Conservation (phyloP, 805 yeast species). For the Wickerhamiella azyma region DNA sequence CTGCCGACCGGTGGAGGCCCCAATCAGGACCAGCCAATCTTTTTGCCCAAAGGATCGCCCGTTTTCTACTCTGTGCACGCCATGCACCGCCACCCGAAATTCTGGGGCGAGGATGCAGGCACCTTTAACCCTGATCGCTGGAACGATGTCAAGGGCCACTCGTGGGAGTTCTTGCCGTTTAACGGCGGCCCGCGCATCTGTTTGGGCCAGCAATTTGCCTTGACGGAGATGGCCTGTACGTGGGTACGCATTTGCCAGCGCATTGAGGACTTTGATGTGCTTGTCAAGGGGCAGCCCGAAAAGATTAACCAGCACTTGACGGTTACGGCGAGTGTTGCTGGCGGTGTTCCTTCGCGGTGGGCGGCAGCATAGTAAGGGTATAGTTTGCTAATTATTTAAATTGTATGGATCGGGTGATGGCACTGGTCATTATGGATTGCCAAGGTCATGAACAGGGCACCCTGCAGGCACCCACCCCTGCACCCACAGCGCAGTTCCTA, state of each 20-base stretch:
- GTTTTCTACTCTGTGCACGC: constrained; percentile 30
- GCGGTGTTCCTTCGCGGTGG: constrained; percentile 14
- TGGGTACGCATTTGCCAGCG: constrained; percentile 30
- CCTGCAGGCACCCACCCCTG: background rate
- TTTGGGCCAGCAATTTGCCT: constrained; percentile 43
- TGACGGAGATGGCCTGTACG: constrained; percentile 37
- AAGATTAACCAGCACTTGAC: constrained; percentile 14
- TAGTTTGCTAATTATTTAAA: background rate
- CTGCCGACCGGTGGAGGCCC: constrained; percentile 41
- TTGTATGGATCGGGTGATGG: no score
- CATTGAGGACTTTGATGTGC: constrained; percentile 19
- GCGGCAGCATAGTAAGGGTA: background rate
- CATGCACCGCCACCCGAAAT: constrained; percentile 31
- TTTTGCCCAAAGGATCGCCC: constrained; percentile 32
- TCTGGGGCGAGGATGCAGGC: constrained; percentile 35
- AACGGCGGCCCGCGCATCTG: constrained; percentile 46
- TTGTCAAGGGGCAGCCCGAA: constrained; percentile 5
- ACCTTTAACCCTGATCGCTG: constrained; percentile 38
- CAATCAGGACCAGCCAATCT: constrained; percentile 29
- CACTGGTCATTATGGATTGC: no score
- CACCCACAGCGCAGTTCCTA: background rate
- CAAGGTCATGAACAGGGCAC: no score
- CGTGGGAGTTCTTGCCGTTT: constrained; percentile 40
- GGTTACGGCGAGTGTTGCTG: constrained; percentile 17
- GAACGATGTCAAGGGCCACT: constrained; percentile 25